Evolutionary conservation across 495 filamentous ascomycete species (phyloP).

Genomic region (Neurospora africana): DNA sequence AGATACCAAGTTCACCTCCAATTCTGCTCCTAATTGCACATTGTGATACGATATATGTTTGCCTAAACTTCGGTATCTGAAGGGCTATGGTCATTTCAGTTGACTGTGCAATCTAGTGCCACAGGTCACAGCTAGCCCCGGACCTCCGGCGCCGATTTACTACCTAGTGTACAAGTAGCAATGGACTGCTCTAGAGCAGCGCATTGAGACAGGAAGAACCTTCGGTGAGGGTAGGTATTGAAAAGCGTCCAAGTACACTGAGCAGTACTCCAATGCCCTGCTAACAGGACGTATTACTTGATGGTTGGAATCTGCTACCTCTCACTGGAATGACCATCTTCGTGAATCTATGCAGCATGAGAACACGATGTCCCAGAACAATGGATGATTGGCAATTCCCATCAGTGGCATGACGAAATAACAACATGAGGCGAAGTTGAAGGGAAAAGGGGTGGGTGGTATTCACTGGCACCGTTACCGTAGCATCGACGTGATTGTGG

Average conservation of each 20-base stretch:
- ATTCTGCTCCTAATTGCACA: neutral
- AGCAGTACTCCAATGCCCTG: neutral
- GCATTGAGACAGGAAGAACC: neutral
- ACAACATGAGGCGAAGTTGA: neutral
- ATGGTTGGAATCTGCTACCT: neutral
- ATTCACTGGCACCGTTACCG: neutral
- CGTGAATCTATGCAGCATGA: too few relatives aligned
- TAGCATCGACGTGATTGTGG: neutral
- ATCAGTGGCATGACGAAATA: neutral
- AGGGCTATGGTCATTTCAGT: neutral
- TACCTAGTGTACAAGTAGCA: too few relatives aligned
- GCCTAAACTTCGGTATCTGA: neutral
- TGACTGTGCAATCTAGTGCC: neutral
- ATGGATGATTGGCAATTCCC: neutral
- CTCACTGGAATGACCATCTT: neutral
- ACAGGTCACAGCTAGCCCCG: neutral
- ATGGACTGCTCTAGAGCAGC: neutral
- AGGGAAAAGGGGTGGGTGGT: neutral
- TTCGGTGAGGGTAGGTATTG: neutral
- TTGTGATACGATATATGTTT: neutral
- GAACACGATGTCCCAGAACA: neutral
- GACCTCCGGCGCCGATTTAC: neutral
- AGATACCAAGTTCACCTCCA: neutral
- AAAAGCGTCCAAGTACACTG: neutral
- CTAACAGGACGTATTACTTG: neutral